Percentiles rank a stretch among this genome's conserved stretches.
Conservation (phyloP, 169 alveolate species). For the Plasmodium blacklocki region DNA sequence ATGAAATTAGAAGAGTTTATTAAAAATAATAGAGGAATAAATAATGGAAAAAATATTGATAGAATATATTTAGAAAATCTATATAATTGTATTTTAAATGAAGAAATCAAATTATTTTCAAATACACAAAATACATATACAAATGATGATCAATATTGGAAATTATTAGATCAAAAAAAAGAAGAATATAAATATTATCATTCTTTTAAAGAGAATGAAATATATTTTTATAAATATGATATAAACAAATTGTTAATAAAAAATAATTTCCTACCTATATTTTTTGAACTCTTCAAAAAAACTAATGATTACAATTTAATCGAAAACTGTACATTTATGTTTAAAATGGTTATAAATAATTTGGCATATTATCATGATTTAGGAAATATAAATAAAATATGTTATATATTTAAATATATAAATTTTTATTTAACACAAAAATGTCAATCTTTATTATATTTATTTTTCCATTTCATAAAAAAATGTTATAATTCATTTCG, state of each 20-base stretch:
- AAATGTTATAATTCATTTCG: constrained; percentile 65
- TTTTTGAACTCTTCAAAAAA: constrained; percentile 60
- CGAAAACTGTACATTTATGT: constrained; percentile 64
- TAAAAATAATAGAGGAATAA: constrained; percentile 91
- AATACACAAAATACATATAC: constrained; percentile 49
- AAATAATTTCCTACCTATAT: constrained; percentile 65
- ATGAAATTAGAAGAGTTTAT: constrained; percentile 91
- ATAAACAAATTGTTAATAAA: constrained; percentile 51
- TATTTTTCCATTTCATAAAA: constrained; percentile 62
- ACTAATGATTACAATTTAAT: constrained; percentile 46
- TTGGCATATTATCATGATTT: constrained; percentile 60
- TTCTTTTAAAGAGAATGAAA: constrained; percentile 33
- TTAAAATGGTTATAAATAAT: constrained; percentile 64
- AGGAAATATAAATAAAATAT: constrained; percentile 42
- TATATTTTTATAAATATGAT: constrained; percentile 40
- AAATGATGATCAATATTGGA: constrained; percentile 77
- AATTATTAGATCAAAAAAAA: constrained; percentile 46
- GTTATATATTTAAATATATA: constrained; percentile 61
- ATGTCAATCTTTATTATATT: constrained; percentile 62
- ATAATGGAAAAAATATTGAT: constrained; percentile 90
- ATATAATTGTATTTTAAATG: constrained; percentile 83
- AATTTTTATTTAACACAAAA: constrained; percentile 73
- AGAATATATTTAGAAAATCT: constrained; percentile 82
- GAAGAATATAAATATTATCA: constrained; percentile 67
- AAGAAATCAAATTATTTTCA: constrained; percentile 77